Base-by-base conservation (phyloP, 169 alveolate species). In the Perkinsus olseni region DNA sequence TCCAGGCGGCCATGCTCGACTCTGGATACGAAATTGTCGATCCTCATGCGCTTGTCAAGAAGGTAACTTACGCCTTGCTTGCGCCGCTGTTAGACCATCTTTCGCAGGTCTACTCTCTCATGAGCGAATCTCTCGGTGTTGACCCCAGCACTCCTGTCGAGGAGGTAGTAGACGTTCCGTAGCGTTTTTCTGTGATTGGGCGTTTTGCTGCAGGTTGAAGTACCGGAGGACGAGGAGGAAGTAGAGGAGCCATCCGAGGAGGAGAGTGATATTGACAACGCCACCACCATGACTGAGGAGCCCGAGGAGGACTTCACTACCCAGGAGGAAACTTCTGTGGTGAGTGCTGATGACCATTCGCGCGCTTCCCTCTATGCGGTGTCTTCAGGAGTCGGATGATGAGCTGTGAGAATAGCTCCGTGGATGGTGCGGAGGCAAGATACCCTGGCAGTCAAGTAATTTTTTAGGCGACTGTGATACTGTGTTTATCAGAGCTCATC, bases 11-110 rank as follows among this genome's bases (percentile, higher is more conserved):
- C 13, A 91, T 94, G 94, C 93, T 95, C 38, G 95, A 95, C 48
- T 94, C 96, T 37, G 96, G 96, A n/a, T 95, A 82, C 92, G 96
- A 95, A 51, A 93, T 95, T 31, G 94, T 94, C 36, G 93, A 94
- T 45, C 96, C 96, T 24, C 91, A 92, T 0, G 93, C 93, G n/a
- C 91, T 95, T 34, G 96, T 95, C 38, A 13, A 62, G 82, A 62
- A 28, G 34, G 82, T 62, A 24, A 62, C 8, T 3, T 4, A 62
- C 1, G 82, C 36, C 17, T 28, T 62, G 37, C 34, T 62, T 62
- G 82, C 8, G 37, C 36, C 34, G 37, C 37, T 24, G 0, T 1
- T 62, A 6, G 4, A 62, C 34, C 17, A 3, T 21, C 36, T 24
- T 62, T 74, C 74, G n/a, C 91, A 91, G 38, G 91, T 95, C 91